Conservation (phyloP, 768 basidiomycete species). For the Boletus barrowsii region DNA sequence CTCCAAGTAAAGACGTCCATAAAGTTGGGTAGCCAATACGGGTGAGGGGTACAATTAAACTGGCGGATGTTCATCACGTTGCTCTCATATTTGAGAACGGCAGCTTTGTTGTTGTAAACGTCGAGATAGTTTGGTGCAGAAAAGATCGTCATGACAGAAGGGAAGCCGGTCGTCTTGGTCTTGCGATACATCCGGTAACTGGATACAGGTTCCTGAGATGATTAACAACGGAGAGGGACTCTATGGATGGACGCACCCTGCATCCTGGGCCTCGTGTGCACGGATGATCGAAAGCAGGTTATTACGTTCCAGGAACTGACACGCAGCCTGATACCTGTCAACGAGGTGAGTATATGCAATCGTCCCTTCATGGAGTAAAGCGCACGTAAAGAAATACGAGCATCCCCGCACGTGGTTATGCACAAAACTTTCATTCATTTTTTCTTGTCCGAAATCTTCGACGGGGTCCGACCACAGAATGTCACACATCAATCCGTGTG, state of each 20-base stretch:
- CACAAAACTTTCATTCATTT: slow-evolving; percentile 83
- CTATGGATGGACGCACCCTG: slow-evolving; percentile 60
- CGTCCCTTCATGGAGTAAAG: not conserved
- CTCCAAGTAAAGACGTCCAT: slow-evolving; percentile 99
- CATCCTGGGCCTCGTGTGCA: slow-evolving; percentile 98
- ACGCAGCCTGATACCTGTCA: slow-evolving; percentile 89
- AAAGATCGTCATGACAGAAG: slow-evolving; percentile 99
- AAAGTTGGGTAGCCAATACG: slow-evolving; percentile 98
- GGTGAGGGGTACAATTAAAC: slow-evolving; percentile 94
- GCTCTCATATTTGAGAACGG: slow-evolving; percentile 97
- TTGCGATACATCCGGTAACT: slow-evolving; percentile 99
- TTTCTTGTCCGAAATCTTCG: slow-evolving; percentile 96
- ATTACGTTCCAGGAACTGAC: slow-evolving; percentile 96
- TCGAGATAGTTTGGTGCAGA: slow-evolving; percentile 98
- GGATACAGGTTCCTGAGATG: not conserved
- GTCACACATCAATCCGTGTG: slow-evolving; percentile 97
- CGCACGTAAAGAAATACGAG: slow-evolving; percentile 90
- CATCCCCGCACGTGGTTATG: slow-evolving; percentile 98
- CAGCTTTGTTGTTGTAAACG: slow-evolving; percentile 98
- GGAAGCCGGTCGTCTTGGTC: slow-evolving; percentile 96
- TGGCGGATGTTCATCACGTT: slow-evolving; percentile 99
- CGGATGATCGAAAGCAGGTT: slow-evolving; percentile 95
- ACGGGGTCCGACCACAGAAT: slow-evolving; percentile 98
- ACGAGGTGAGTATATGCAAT: not conserved
- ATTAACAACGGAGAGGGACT: not conserved